Conservation (phyloP, 2,329 filamentous ascomycete species). For the Coniella lustricola region DNA sequence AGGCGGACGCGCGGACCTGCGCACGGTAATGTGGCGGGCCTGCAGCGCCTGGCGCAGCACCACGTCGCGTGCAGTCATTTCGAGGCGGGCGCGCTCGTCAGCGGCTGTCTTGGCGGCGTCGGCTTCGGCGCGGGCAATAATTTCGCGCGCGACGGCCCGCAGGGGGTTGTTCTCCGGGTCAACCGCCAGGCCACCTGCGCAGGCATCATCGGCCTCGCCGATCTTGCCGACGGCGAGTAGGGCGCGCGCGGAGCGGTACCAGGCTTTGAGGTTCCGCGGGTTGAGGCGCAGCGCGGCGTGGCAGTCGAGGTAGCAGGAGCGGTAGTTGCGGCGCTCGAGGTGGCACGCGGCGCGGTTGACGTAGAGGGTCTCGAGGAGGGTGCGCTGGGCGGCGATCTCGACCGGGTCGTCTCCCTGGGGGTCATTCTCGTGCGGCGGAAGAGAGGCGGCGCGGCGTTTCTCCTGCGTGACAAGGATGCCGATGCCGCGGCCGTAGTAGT, state of each 20-base stretch:
- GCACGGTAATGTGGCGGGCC: constrained; percentile 62
- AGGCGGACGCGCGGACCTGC: constrained; percentile 63
- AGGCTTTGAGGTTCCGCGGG: constrained; percentile 77
- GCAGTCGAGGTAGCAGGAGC: constrained; percentile 79
- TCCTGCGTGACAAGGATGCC: constrained; percentile 61
- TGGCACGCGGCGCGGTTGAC: constrained; percentile 88
- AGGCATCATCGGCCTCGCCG: constrained; percentile 73
- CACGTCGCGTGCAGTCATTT: constrained; percentile 45
- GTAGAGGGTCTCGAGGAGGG: constrained; percentile 68
- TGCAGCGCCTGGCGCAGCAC: constrained; percentile 60
- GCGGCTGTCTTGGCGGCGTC: constrained; percentile 18
- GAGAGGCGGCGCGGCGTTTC: constrained; percentile 39
- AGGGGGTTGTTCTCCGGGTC: constrained; percentile 66
- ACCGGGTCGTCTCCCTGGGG: constrained; percentile 52
- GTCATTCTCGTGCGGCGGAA: constrained; percentile 33
- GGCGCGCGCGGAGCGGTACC: constrained; percentile 76
- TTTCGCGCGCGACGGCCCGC: constrained; percentile 52
- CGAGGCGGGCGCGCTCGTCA: constrained; percentile 45
- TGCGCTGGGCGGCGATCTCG: constrained; percentile 43
- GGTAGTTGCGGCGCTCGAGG: constrained; percentile 81
- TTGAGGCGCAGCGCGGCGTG: constrained; percentile 73
- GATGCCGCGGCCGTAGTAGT: constrained; percentile 88
- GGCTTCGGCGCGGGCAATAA: constrained; percentile 49
- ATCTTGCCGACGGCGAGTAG: constrained; percentile 73
- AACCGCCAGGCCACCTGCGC: constrained; percentile 63